Evolutionary conservation across 495 filamentous ascomycete genomes (phyloP), one percentile per base, ranked within the genome.

Genomic region (Emericellopsis terricola): DNA sequence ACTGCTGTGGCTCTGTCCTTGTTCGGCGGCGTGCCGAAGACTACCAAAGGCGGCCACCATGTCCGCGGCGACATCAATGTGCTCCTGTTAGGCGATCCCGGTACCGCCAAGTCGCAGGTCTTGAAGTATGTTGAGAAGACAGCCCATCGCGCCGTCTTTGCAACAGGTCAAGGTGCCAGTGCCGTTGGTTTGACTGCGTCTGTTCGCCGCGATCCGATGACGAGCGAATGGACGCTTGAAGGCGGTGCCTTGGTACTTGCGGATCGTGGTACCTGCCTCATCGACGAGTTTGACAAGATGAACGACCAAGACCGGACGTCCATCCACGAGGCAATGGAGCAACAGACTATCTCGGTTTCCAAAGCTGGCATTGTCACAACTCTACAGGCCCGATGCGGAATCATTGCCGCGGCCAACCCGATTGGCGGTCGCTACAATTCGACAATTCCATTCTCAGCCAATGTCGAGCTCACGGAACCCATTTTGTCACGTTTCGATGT

Each of bases 241-340:
- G 91, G 91, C 43, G 91, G 91, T 46, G 91, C 91, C 2, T 63
- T 99, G 14, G 91, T 99, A 35, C 69, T 99, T 23, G 91, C 91
- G 17, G 91, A 99, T 55, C 77, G 81, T 38, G 91, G 91, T 28
- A 91, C 82, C 23, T 99, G 91, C 50, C 64, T 99, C 19, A 99
- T 99, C 44, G 91, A 99, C 52, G 91, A 99, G 54, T 99, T 99
- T 54, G 91, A 99, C 69, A 99, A 99, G 67, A 99, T 99, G 91
- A 99, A 99, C 57, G 91, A 99, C 51, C 84, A 96, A 46, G 91
- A 99, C 52, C 55, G 89, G 28, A 99, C 91, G 1, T 91, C 81
- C 15, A 99, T 99, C 51, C 91, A 99, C 67, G 91, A 99, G 65
- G 91, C 91, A 38, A 99, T 99, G 91, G 91, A 99, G 54, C 91